Evolutionary conservation across 139 green algal genomes (phyloP).

Genomic region (Coelastrella sp.): DNA sequence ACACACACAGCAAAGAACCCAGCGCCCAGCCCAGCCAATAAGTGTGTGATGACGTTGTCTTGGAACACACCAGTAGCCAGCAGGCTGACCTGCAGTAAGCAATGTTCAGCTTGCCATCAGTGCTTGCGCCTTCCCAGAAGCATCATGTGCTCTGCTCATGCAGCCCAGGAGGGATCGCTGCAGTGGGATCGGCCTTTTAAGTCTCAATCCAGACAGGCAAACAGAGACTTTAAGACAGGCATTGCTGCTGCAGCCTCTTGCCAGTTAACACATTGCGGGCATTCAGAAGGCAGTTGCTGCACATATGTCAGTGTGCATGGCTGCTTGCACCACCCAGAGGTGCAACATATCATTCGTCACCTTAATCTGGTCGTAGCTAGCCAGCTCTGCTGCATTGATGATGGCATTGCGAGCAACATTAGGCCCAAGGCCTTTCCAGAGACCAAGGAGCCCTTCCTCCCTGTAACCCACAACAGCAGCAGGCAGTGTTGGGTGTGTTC

Average conservation of each 20-base stretch:
- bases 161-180: too few species aligned
- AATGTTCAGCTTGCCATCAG: not conserved
- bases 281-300: too few species aligned
- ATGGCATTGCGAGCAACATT: constrained; percentile 98
- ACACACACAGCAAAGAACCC: constrained; percentile 96
- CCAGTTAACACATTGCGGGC: too few species aligned
- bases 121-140: too few species aligned
- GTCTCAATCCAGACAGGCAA: too few species aligned
- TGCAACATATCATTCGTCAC: constrained; percentile 62
- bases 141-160: too few species aligned
- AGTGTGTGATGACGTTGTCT: constrained; percentile 86
- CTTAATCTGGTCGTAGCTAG: constrained; percentile 97
- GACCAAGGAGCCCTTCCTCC: constrained; percentile 87
- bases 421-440: constrained; percentile 96
- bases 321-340: not conserved
- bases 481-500: not conserved
- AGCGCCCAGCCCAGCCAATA: constrained; percentile 86
- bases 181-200: too few species aligned
- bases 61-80: constrained; percentile 49
- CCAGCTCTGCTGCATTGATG: constrained; percentile 98
- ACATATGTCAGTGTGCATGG: too few species aligned
- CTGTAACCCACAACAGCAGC: constrained; percentile 45
- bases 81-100: not conserved
- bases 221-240: too few species aligned
- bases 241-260: too few species aligned